These are phyloP conservation scores for Phytopythium kandeliae DNA, from an alignment of 352 stramenopile genomes.

Conservation along the genomic window DNA sequence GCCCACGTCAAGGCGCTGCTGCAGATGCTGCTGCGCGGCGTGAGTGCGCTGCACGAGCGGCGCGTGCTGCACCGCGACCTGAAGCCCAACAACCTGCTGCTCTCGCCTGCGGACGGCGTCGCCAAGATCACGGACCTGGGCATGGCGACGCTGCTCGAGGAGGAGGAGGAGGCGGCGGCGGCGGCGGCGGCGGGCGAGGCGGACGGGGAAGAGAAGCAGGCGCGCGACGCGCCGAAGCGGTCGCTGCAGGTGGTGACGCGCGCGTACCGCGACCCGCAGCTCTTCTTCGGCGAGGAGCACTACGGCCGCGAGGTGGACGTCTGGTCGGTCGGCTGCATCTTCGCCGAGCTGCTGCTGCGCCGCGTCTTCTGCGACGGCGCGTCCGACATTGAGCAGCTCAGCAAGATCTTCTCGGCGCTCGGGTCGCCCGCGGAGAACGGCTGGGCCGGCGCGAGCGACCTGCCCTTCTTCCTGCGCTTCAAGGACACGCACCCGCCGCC, in stretches of 20 bases:
- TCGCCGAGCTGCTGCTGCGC: constrained; percentile 68
- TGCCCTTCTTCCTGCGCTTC: constrained; percentile 77
- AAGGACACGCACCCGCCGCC: constrained; percentile 55
- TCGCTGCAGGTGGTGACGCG: constrained; percentile 73
- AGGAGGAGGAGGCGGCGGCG: constrained; percentile 1
- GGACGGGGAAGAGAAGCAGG: too few species aligned
- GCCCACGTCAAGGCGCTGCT: constrained; percentile 66
- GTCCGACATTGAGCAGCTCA: constrained; percentile 81
- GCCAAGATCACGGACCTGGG: constrained; percentile 83
- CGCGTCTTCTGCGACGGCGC: constrained; percentile 51
- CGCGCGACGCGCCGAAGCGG: constrained; percentile 18
- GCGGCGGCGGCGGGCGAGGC: constrained; percentile 1
- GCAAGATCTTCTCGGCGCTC: constrained; percentile 59
- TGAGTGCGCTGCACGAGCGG: constrained; percentile 48
- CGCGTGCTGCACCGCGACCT: constrained; percentile 72
- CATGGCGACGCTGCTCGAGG: constrained; percentile 45
- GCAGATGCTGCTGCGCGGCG: constrained; percentile 54
- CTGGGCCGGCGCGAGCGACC: constrained; percentile 40
- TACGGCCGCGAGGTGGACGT: constrained; percentile 66
- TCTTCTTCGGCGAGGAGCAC: constrained; percentile 67
- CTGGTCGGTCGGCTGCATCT: constrained; percentile 79
- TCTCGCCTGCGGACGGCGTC: constrained; percentile 29
- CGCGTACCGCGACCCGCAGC: constrained; percentile 64
- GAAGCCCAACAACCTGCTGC: constrained; percentile 79
- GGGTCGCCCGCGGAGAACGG: constrained; percentile 59